Base-by-base conservation (phyloP, 768 basidiomycete genomes). In the Trametes cubensis region DNA sequence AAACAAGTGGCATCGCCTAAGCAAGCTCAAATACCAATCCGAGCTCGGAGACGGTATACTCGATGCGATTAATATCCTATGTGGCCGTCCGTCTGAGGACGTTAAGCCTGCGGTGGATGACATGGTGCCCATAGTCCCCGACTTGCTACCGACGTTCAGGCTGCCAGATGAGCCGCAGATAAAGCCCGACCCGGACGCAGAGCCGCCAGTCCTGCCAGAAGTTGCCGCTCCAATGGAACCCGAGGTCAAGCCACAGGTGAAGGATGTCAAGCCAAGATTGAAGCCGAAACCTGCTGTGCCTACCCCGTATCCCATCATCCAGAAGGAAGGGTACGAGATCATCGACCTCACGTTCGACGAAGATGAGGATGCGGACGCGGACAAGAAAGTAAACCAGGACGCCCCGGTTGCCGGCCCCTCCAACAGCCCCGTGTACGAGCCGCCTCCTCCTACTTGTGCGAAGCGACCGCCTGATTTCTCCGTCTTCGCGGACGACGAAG, bases 1-100 rank as follows among this genome's bases (percentile, higher is more conserved):
- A 28, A 79, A 77, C 59, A 78, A 79, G 65, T 86, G 86, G 77
- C 80, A 84, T 60, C 80, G 83, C 3, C 74, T 81, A 6, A 72
- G 73, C 42, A 64, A 74, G 2, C 72, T 88, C 21, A 79, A 74
- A 60, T 83, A 82, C 56, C 67, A 70, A 52, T 46, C 55, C 7
- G 79, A 81, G 68, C 61, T 87, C 72, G 79, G 80, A 57, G 66
- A 73, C 49, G 49, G 66, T 15, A 72, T 85, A 21, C 64, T 72
- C 2, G 62, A 68, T 5, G 82, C 81, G 5, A 78, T 87, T 55
- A 64, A 78, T 15, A 79, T 76, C 56, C 72, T 86, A 2, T 85
- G 81, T 55, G 51, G 55, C 42, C 51, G n/a, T 41, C 21, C 53
- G 5, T 17, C 23, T 48, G 10, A 28, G 41, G 60, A 42, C 41